Base-by-base conservation (phyloP, 2,329 filamentous ascomycete species). In the Ophiostoma populinum region DNA sequence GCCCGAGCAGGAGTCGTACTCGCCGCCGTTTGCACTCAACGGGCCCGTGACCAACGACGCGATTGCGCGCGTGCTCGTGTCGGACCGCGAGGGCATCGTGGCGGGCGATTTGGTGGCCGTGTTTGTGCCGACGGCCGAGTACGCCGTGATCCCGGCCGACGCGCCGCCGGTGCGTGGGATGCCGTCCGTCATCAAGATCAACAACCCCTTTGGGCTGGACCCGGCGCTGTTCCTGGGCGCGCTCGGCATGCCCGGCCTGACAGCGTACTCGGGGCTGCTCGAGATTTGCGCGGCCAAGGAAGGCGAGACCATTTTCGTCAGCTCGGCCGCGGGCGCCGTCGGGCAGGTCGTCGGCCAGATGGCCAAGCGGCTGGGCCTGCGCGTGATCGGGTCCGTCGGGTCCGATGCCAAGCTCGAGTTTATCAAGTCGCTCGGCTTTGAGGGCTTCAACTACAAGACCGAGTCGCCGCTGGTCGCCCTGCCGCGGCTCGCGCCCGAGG, bases 391-490 rank as follows among this genome's bases (percentile, higher is more conserved):
- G 13, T 81, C 74, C 34, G 81, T 83, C 9, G 82, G 83, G 3
- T 72, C 72, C 13, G 77, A 86, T 48, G 75, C 79, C 49, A 92
- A 92, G 62, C 62, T 85, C 17, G 70, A 79, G 15, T 90, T 74
- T 53, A 54, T 68, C 35, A 55, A 61, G 37, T 58, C 65, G 47
- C 56, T 69, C 1, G 65, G 63, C 7, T 68, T 63, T 44, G 63
- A 69, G 37, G 82, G 75, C 7, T 90, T 87, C 60, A 90, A 92
- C 63, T 92, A 92, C 65, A 87, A 90, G 67, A 85, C 70, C 45
- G 80, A 90, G 59, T 69, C 66, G 45, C 67, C 80, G 0, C 50
- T 56, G 1, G 75, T 76, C 9, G 81, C 80, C 0, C 62, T 92
- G 37, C 55, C 62, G 43, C 65, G 79, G 39, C 63, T 90, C 13